Conservation (phyloP, 495 filamentous ascomycete species). For the Patellaria atrata region DNA sequence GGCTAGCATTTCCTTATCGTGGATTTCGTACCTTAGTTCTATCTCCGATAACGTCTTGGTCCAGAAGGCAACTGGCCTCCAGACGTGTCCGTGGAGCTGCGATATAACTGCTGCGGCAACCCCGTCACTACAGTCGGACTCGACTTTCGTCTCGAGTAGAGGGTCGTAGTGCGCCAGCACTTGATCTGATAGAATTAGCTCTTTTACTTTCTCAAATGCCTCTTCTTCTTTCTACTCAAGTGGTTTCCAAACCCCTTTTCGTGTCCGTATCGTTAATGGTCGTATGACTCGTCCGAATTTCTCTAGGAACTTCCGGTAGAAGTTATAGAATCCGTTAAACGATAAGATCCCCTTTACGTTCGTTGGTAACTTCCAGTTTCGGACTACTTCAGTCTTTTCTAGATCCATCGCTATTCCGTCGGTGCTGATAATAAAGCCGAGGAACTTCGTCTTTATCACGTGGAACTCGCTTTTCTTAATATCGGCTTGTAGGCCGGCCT, state of each 20-base stretch:
- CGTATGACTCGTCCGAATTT: constrained; percentile 13
- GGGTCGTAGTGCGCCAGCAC: constrained; percentile 20
- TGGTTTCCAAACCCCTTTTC: constrained; percentile 10
- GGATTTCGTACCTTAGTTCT: constrained; percentile 23
- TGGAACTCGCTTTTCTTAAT: constrained; percentile 24
- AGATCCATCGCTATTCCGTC: not conserved
- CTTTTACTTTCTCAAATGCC: constrained; percentile 35
- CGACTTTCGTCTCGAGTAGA: constrained; percentile 11
- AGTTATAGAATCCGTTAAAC: constrained; percentile 28
- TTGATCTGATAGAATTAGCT: constrained; percentile 28
- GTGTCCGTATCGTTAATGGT: constrained; percentile 6
- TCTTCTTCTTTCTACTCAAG: constrained; percentile 20
- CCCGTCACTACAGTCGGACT: constrained; percentile 20
- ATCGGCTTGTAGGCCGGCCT: constrained; percentile 16
- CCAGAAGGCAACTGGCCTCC: constrained; percentile 21
- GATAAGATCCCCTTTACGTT: constrained; percentile 16
- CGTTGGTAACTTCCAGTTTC: constrained; percentile 15
- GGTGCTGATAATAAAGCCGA: constrained; percentile 17
- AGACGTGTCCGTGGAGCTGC: constrained; percentile 15
- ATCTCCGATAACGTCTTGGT: constrained; percentile 18
- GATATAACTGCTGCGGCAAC: constrained; percentile 17
- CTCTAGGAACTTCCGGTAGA: constrained; percentile 25
- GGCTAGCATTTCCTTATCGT: constrained; percentile 28
- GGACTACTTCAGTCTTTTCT: constrained; percentile 20
- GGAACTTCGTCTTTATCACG: constrained; percentile 16